Evolutionary conservation across 139 green algal species (phyloP), one percentile per base, ranked within the genome.

Genomic region (Chlamydomonas urium): DNA sequence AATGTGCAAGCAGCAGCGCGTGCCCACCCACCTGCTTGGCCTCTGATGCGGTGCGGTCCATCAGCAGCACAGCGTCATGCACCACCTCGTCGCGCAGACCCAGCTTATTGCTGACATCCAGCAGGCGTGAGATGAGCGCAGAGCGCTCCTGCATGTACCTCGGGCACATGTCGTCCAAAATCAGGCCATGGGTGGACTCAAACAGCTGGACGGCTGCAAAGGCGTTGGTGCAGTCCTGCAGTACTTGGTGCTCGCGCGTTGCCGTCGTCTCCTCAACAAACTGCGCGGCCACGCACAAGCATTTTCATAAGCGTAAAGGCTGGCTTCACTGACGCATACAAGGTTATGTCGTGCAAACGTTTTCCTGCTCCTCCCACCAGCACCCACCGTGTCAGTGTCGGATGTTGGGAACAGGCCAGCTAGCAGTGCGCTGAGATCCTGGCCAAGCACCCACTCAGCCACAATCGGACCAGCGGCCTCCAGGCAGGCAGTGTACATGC

Each of bases 11-110:
- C 23, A 36, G 6, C 32, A 68, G 42, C 42, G 42, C 42, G 10
- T 8, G 10, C 10, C 8, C 23, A 1, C 56, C 28, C 69, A 90
- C 75, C 76, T 83, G 66, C 29, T 79, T 72, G 23, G 65, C 71
- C 8, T 80, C 81, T 36, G 80, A 87, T 47, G 84, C 81, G 21
- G 79, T 73, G 4, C 88, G 76, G 75, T 93, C 88, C 75, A 91
- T 81, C 32, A 93, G 78, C 59, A 93, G 78, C 31, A 93, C 83
- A 2, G 76, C 83, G 37, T 93, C 86, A 74, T 93, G 88, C 23
- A 86, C 75, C 26, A 89, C 71, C 66, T 88, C 85, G 35, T 84
- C 74, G 38, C 38, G 66, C 42, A 84, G 56, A 28, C 38, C 63
- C 34, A 86, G 68, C 24, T 29, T 32, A 1, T 4, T 48, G 66